Percentiles rank a stretch among this genome's conserved stretches.
Conservation (phyloP, 2,329 filamentous ascomycete species). For the Coniella lustricola region DNA sequence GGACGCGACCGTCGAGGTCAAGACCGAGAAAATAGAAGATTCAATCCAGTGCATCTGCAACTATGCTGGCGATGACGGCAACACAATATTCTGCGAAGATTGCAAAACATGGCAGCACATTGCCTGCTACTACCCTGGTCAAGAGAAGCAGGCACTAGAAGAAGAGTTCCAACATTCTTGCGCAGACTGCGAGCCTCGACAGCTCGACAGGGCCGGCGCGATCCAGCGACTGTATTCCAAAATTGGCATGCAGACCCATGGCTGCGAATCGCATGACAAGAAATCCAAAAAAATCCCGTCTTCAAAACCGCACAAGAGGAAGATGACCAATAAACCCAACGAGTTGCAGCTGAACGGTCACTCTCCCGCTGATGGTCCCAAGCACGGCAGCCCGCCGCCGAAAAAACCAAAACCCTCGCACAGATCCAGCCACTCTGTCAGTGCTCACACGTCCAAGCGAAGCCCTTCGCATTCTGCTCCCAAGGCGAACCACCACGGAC, state of each 20-base stretch:
- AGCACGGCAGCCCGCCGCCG: conserved; percentile 44
- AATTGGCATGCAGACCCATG: conserved; percentile 35
- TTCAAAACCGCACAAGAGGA: conserved; percentile 26
- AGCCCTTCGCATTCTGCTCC: conserved; percentile 57
- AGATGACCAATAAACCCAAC: conserved; percentile 17
- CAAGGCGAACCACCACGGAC: conserved; percentile 47
- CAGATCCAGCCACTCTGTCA: conserved; percentile 68
- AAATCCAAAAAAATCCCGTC: conserved; percentile 63
- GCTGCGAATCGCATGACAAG: conserved; percentile 54
- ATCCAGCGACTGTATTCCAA: conserved; percentile 62
- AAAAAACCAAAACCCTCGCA: conserved; percentile 83
- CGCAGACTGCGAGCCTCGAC: conserved; percentile 76
- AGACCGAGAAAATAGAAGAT: conserved; percentile 63
- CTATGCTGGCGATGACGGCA: conserved; percentile 91
- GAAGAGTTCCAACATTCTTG: conserved; percentile 76
- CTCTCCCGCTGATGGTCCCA: conserved; percentile 47
- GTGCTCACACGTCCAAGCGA: conserved; percentile 58
- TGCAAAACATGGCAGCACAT: conserved; percentile 99
- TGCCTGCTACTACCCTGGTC: conserved; percentile 81
- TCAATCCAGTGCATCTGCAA: conserved; percentile 97
- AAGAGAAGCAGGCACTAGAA: conserved; percentile 61
- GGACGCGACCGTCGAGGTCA: conserved; percentile 38
- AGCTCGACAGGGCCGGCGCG: conserved; percentile 66
- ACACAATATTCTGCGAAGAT: conserved; percentile 90
- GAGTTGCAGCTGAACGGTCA: conserved; percentile 59